Percentiles rank a stretch among this genome's conserved stretches.
Conservation (phyloP, 2,329 filamentous ascomycete species). For the Byssochlamys sp. region DNA sequence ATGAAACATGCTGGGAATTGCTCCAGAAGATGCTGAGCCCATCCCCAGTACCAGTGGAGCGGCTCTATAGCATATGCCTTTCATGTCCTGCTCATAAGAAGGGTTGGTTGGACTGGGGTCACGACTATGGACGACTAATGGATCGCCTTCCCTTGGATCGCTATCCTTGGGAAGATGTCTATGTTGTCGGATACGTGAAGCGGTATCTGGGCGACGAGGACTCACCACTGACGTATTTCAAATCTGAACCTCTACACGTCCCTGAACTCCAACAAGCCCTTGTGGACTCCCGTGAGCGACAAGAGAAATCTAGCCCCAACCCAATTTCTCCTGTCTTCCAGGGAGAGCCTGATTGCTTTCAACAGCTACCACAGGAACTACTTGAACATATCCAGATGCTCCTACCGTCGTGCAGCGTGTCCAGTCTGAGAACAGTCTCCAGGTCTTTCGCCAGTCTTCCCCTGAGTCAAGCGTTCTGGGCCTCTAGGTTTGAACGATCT, state of each 20-base stretch:
- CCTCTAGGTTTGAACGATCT: constrained; percentile 10
- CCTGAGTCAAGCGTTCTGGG: constrained; percentile 12
- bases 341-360: constrained; percentile 8
- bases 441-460: constrained; percentile 13
- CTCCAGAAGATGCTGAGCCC: constrained; percentile 8
- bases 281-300: constrained; percentile 2
- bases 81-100: constrained; percentile 7
- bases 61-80: constrained; percentile 13
- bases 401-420: constrained; percentile 7
- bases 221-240: constrained; percentile 5
- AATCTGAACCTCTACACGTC: constrained; percentile 6
- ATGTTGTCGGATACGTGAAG: constrained; percentile 3
- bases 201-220: constrained; percentile 1
- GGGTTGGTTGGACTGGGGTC: constrained; percentile 10
- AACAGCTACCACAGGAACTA: constrained; percentile 10
- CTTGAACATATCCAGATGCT: constrained; percentile 11
- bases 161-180: constrained; percentile 9
- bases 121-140: constrained; percentile 10
- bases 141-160: constrained; percentile 1
- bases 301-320: background rate
- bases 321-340: constrained; percentile 1
- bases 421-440: constrained; percentile 8
- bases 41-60: constrained; percentile 7
- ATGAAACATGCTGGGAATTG: constrained; percentile 14
- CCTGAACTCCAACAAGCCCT: constrained; percentile 4